These are phyloP conservation scores for Suillus decipiens DNA, from an alignment of 768 basidiomycete species.

Conservation along the genomic window DNA sequence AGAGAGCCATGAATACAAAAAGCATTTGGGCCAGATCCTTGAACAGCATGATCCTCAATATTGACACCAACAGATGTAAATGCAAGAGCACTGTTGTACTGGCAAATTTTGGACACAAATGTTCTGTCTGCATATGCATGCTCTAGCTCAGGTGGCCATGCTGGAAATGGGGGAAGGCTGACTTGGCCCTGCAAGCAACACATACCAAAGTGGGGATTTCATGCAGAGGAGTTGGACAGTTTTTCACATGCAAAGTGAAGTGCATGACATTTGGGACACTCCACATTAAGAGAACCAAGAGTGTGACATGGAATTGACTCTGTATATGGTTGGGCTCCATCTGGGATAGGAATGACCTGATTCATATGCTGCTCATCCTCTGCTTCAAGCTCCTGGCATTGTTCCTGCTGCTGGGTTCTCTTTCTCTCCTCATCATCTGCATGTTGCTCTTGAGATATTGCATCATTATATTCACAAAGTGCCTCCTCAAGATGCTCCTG, in stretches of 20 bases:
- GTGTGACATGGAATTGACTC: constrained; percentile 15
- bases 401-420: neutral
- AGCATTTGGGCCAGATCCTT: constrained; percentile 34
- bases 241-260: constrained; percentile 20
- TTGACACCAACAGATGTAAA: constrained; percentile 33
- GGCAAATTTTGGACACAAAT: constrained; percentile 38
- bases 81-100: constrained; percentile 44
- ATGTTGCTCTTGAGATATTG: neutral
- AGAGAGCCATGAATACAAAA: constrained; percentile 40
- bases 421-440: neutral
- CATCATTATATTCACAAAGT: neutral
- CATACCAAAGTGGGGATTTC: constrained; percentile 21
- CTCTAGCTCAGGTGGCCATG: constrained; percentile 19
- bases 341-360: neutral
- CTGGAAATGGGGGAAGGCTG: constrained; percentile 19
- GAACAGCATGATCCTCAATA: constrained; percentile 30
- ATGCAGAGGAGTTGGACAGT: neutral
- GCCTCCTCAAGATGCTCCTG: neutral
- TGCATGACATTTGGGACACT: constrained; percentile 23
- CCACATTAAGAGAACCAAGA: constrained; percentile 12
- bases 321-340: constrained; percentile 6
- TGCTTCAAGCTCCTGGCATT: too few species aligned
- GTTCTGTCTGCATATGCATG: constrained; percentile 19
- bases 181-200: constrained; percentile 34
- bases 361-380: neutral